A percentile compares a stretch with the other conserved stretches of the same genome.
phyloP scores from a whole-genome alignment of 768 basidiomycete species.

The Leccinum pellstonianum region DNA sequence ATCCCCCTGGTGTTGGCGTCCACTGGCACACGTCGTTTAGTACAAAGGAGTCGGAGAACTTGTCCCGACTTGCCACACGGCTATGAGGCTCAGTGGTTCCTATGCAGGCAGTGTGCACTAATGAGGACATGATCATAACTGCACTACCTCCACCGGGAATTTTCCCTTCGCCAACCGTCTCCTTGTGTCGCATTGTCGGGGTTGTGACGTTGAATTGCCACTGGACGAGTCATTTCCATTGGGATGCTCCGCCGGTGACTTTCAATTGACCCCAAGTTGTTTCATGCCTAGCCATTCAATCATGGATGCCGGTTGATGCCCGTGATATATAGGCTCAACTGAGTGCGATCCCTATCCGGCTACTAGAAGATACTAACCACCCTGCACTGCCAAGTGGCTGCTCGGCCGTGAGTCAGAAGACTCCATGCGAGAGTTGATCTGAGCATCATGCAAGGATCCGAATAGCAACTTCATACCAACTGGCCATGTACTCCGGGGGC shows the following conservation, averaged over 20 bases:
- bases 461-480: not conserved
- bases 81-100: not conserved
- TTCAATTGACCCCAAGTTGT: not conserved
- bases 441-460: not conserved
- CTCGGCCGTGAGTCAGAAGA: no score
- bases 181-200: not conserved
- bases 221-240: not conserved
- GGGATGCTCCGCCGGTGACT: not conserved
- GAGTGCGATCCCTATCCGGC: not conserved
- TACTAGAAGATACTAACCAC: not conserved
- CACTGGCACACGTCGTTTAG: not conserved
- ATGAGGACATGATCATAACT: not conserved
- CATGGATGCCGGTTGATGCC: not conserved
- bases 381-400: not conserved
- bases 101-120: not conserved
- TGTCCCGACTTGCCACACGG: not conserved
- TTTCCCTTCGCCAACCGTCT: not conserved
- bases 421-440: not conserved
- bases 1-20: not conserved
- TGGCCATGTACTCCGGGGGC: not conserved
- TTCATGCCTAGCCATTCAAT: not conserved
- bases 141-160: not conserved
- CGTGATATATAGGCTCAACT: not conserved
- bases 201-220: not conserved
- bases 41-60: not conserved